Evolutionary conservation across 2,329 filamentous ascomycete genomes (phyloP).

Genomic region (Capronia coronata): DNA sequence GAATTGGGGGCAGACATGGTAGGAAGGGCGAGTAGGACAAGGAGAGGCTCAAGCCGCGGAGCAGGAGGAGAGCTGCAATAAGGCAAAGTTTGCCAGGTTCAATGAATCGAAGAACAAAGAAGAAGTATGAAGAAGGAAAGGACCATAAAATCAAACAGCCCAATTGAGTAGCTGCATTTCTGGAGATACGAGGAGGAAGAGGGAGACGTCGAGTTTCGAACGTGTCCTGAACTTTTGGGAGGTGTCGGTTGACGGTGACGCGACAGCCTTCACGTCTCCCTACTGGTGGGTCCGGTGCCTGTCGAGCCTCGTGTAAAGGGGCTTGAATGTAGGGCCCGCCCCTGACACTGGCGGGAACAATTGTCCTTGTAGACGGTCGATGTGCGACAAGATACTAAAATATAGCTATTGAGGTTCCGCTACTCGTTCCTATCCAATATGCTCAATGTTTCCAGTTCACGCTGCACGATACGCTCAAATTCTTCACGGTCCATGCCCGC

Average conservation of each 20-base stretch:
- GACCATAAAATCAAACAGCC: background rate
- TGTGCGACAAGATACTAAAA: background rate
- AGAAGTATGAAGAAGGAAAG: background rate
- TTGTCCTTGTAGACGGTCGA: background rate
- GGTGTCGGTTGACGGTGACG: background rate
- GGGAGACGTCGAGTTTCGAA: background rate
- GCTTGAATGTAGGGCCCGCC: background rate
- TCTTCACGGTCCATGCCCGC: conserved; percentile 54
- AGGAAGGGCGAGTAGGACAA: background rate
- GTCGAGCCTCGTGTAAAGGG: conserved; percentile 1
- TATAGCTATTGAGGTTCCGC: background rate
- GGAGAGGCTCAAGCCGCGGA: background rate
- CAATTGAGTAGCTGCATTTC: background rate
- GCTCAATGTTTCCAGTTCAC: conserved; percentile 53
- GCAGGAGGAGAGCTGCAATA: background rate
- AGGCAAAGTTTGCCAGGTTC: too few species aligned
- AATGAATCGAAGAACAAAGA: too few species aligned
- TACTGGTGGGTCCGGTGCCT: conserved; percentile 1
- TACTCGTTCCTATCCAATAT: conserved; percentile 43
- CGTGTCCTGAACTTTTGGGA: conserved; percentile 19
- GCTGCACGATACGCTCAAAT: conserved; percentile 54
- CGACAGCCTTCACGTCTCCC: conserved; percentile 5
- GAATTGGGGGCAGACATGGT: conserved; percentile 25
- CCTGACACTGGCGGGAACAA: background rate
- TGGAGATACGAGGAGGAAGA: background rate